These are phyloP conservation scores for Helminthosporium solani DNA, from an alignment of 2,329 filamentous ascomycete genomes.

Conservation along the genomic window DNA sequence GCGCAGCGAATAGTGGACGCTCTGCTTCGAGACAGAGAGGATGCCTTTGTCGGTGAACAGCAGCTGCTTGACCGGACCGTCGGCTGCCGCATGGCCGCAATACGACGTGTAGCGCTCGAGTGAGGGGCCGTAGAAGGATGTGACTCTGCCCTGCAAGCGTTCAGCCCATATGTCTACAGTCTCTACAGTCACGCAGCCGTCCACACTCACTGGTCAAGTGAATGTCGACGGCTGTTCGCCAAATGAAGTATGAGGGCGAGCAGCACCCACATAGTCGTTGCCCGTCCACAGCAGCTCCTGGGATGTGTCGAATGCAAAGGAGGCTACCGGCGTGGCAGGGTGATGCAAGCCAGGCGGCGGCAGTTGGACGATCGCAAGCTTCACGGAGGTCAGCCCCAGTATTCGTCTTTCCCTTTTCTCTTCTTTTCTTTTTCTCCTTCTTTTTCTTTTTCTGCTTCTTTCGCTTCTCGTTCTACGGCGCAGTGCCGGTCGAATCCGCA, in stretches of 20 bases:
- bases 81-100: constrained; percentile 69
- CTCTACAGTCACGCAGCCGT: too few species aligned
- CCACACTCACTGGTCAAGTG: too few species aligned
- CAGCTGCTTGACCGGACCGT: constrained; percentile 82
- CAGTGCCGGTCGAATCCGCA: too few species aligned
- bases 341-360: constrained; percentile 70
- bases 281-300: constrained; percentile 93
- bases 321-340: constrained; percentile 69
- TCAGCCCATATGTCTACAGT: constrained; percentile 13
- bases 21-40: constrained; percentile 76
- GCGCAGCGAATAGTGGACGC: constrained; percentile 84
- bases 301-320: constrained; percentile 82
- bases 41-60: constrained; percentile 90
- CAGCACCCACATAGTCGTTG: constrained; percentile 74
- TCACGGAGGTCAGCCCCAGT: constrained; percentile 10
- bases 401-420: not conserved
- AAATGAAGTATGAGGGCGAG: not conserved
- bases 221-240: constrained; percentile 1
- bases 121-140: constrained; percentile 83
- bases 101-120: constrained; percentile 90
- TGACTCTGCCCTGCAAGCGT: constrained; percentile 72
- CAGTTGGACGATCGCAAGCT: constrained; percentile 81
- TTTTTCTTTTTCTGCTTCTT: too few species aligned
- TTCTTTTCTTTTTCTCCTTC: too few species aligned
- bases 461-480: too few species aligned